phyloP scores from a whole-genome alignment of 2,329 filamentous ascomycete genomes.

The Colletotrichum horii region DNA sequence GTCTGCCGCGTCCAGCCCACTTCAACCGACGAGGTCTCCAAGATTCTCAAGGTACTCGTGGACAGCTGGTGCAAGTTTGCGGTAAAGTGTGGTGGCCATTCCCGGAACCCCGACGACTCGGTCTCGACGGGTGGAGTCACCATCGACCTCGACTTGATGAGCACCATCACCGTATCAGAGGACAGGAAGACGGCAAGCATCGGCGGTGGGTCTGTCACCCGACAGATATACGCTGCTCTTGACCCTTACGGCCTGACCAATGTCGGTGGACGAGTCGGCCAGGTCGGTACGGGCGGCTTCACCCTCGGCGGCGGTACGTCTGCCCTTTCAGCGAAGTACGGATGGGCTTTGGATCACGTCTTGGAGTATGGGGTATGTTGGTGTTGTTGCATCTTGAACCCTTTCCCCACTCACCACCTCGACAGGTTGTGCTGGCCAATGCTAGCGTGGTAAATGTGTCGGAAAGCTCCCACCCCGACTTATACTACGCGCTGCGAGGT shows the following conservation, averaged over 20 bases:
- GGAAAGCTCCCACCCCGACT: neutral
- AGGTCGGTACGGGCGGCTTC: conserved; percentile 50
- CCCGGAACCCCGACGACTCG: conserved; percentile 57
- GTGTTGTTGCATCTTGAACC: neutral
- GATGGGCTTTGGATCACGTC: conserved; percentile 42
- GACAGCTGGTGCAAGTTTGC: conserved; percentile 46
- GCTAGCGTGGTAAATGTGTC: neutral
- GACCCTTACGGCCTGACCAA: conserved; percentile 40
- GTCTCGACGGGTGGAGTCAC: conserved; percentile 48
- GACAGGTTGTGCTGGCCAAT: neutral
- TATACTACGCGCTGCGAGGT: neutral
- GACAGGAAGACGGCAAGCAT: neutral
- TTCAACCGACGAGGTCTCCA: neutral
- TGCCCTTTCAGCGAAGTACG: conserved; percentile 49
- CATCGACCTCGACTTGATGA: neutral
- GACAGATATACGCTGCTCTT: neutral
- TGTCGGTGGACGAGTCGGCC: conserved; percentile 48
- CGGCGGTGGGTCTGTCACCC: neutral
- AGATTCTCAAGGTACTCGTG: neutral
- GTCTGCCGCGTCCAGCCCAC: neutral
- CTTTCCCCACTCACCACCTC: neutral
- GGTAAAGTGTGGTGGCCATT: conserved; percentile 62
- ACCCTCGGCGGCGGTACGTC: conserved; percentile 55
- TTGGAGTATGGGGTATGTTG: conserved; percentile 48
- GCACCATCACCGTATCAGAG: neutral